phyloP scores from a whole-genome alignment of 2,329 filamentous ascomycete genomes.

The Fusarium algeriense region DNA sequence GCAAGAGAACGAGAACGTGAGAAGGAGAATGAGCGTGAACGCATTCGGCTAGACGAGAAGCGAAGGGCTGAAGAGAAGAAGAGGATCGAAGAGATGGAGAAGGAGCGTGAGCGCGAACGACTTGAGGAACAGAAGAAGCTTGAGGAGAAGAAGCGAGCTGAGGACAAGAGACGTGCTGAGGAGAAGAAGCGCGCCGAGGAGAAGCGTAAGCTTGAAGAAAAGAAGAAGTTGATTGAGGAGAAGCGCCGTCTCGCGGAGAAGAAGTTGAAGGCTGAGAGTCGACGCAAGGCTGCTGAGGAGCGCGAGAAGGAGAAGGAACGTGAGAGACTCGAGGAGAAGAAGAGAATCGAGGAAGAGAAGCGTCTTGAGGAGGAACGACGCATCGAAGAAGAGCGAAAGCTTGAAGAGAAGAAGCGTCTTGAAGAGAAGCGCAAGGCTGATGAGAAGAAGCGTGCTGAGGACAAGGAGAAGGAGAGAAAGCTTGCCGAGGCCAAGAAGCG shows the following conservation, averaged over 20 bases:
- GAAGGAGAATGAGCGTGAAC: constrained; percentile 24
- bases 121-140: constrained; percentile 7
- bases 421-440: constrained; percentile 19
- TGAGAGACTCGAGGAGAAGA: constrained; percentile 13
- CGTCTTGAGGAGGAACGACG: constrained; percentile 11
- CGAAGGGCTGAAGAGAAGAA: constrained; percentile 16
- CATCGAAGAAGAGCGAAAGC: constrained; percentile 20
- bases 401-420: constrained; percentile 15
- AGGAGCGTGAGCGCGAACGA: constrained; percentile 14
- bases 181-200: constrained; percentile 12
- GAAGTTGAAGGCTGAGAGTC: constrained; percentile 13
- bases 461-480: constrained; percentile 15
- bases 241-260: constrained; percentile 16
- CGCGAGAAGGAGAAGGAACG: constrained; percentile 15
- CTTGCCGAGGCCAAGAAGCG: constrained; percentile 18
- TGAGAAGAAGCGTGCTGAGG: constrained; percentile 9
- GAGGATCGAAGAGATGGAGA: constrained; percentile 19
- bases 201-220: constrained; percentile 17
- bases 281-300: constrained; percentile 17
- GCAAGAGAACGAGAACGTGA: constrained; percentile 19
- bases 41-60: constrained; percentile 21
- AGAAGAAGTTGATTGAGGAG: constrained; percentile 18
- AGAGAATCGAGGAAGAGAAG: constrained; percentile 17
- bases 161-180: constrained; percentile 4
- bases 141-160: constrained; percentile 7